Evolutionary conservation across 345 rosid genomes (phyloP).

Genomic region (Eucalyptus microcorys): DNA sequence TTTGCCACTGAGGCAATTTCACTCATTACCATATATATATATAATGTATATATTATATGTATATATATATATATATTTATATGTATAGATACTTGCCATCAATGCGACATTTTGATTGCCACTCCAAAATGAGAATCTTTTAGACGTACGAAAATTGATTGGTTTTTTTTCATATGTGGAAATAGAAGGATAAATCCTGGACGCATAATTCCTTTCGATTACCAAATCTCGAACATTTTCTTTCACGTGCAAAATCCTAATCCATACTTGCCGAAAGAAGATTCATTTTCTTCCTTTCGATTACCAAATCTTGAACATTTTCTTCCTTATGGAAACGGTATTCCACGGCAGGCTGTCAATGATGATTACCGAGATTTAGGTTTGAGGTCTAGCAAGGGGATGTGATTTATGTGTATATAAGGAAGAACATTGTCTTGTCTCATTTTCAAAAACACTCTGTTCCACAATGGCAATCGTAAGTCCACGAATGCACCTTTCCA

Average conservation of each 20-base stretch:
- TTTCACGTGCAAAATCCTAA: too few species aligned
- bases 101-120: neutral
- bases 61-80: too few species aligned
- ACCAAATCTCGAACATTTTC: too few species aligned
- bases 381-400: neutral
- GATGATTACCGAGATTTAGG: neutral
- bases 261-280: too few species aligned
- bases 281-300: too few species aligned
- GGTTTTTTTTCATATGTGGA: neutral
- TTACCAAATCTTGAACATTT: too few species aligned
- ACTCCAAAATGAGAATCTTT: neutral
- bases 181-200: neutral
- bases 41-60: too few species aligned
- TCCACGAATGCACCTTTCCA: neutral
- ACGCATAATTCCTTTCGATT: neutral
- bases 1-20: too few species aligned
- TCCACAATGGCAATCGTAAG: neutral
- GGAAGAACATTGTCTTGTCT: neutral
- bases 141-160: neutral
- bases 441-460: neutral
- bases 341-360: neutral
- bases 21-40: too few species aligned
- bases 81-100: neutral
- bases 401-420: neutral
- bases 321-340: too few species aligned